A percentile compares a stretch with the other conserved stretches of the same genome.
phyloP scores from a whole-genome alignment of 2,329 filamentous ascomycete species.

The Gyromitra esculenta region DNA sequence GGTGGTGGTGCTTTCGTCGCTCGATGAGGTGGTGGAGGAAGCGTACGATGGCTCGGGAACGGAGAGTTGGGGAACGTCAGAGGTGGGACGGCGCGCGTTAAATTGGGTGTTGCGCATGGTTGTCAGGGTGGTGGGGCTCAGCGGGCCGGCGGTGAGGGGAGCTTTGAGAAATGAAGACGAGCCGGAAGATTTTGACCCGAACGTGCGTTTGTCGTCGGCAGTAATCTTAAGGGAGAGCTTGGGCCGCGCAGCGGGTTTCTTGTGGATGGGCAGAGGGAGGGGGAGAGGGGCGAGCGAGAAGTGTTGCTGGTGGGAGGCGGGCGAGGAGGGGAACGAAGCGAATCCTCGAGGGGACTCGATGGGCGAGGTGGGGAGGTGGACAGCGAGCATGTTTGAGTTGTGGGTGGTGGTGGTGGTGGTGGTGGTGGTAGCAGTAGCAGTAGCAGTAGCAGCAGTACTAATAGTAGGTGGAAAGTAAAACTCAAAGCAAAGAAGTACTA shows the following conservation, averaged over 20 bases:
- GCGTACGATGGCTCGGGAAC: constrained; percentile 18
- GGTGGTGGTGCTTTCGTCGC: constrained; percentile 10
- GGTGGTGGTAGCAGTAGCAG: not conserved
- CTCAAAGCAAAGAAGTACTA: constrained; percentile 9
- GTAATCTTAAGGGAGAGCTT: constrained; percentile 51
- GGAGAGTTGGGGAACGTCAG: constrained; percentile 37
- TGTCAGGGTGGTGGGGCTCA: constrained; percentile 42
- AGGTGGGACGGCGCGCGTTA: constrained; percentile 47
- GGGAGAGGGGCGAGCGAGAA: constrained; percentile 30
- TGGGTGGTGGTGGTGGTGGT: not conserved
- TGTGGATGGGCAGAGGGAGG: constrained; percentile 17
- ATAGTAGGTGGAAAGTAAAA: constrained; percentile 2
- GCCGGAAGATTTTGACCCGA: constrained; percentile 46
- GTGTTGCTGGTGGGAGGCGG: constrained; percentile 24
- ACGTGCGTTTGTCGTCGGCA: constrained; percentile 41
- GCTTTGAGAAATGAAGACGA: constrained; percentile 37
- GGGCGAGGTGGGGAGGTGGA: constrained; percentile 49
- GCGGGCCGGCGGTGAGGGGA: constrained; percentile 39
- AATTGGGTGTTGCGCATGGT: constrained; percentile 51
- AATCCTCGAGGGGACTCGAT: constrained; percentile 44
- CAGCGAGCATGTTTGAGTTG: constrained; percentile 38
- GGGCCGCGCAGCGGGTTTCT: constrained; percentile 38
- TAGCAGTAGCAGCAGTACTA: not conserved
- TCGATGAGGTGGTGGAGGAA: constrained; percentile 12
- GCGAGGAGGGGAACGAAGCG: constrained; percentile 27